Base-by-base conservation (phyloP, 1,139 yeast species). In the Hanseniaspora uvarum region DNA sequence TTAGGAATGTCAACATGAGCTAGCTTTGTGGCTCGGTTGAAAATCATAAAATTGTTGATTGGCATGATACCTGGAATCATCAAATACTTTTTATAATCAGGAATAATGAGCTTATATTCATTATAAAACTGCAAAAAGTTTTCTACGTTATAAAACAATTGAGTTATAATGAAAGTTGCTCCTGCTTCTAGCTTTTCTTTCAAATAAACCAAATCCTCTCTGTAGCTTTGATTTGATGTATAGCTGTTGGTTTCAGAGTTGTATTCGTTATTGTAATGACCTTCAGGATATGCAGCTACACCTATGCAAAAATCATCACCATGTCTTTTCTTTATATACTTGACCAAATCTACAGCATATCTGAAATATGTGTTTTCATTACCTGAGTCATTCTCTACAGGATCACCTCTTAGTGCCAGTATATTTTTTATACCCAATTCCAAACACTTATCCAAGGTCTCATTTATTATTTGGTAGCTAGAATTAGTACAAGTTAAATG, bases 401-500 rank as follows among this genome's bases (percentile, higher is more conserved):
- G 94, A 68, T 92, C 98, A 49, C 98, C 98, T 65, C 98, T 76
- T 55, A 92, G 73, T 0, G 99, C 99, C 60, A 92, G 73, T 53
- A 92, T 86, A 64, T 92, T 92, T 60, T 81, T 76, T 55, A 92
- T 83, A 0, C 96, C 97, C 16, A 76, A 75, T 30, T 70, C 69
- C 63, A 82, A 82, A n/a, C 97, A 96, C 57, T 70, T 72, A 6
- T 68, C 70, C 56, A 92, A 75, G 0, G 97, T 95, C 57, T 79
- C 72, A 68, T 92, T 97, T 56, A 92, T 82, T 57, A 86, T 73
- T 41, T 72, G 72, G 60, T 75, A 78, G 62, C 86, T 85, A 70
- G 94, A 92, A 66, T 92, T 92, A 26, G 99, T 94, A 68, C 98
- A 94, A 0, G 99, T 92, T 68, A 92, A 73, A 68, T 92, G 99